Evolutionary conservation across 148 eudicot species (phyloP), one percentile per base, ranked within the genome.

Genomic region (Vaccinium corymbosum): DNA sequence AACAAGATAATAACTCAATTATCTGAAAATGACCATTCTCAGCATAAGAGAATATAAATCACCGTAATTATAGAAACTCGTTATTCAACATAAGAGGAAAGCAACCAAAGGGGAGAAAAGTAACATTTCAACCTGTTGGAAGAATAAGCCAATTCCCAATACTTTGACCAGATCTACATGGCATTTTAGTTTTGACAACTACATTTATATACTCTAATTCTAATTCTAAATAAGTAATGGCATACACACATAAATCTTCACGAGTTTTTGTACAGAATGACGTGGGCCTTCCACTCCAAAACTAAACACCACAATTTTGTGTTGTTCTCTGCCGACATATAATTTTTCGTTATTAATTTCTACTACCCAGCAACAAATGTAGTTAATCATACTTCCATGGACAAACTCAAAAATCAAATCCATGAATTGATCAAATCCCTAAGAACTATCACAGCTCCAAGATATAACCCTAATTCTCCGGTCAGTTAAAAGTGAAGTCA

Each of bases 101-200:
- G 17, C 73, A 48, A 27, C 80, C 15, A 35, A 64, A 53, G 16
- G 7, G 81, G 48, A 53, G 32, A 59, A 80, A 79, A 53, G 15
- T 29, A 22, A 6, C 50, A 35, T 80, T 20, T 59, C 55, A 62
- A 56, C 51, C 19, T 16, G 1, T 38, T 84, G 32, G 59, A 82
- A 51, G 66, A 16, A 7, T 7, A 64, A 84, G 49, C 48, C 15
- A 27, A 84, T 22, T 56, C 46, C 52, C 57, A 19, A 29, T 49
- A 78, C 53, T 78, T 79, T 29, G 12, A 68, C 70, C 82, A 79
- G 82, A 80, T 84, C 83, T 71, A 56, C 32, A 73, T 7, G 25
- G 29, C 64, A 80, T 57, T 73, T 59, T 14, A 74, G 3, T 12
- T n/a, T 62, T 22, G 19, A 80, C 25, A 57, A 62, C 27, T n/a